These are phyloP conservation scores for Xylariaceae sp. DNA, from an alignment of 2,329 filamentous ascomycete species.

Conservation along the genomic window DNA sequence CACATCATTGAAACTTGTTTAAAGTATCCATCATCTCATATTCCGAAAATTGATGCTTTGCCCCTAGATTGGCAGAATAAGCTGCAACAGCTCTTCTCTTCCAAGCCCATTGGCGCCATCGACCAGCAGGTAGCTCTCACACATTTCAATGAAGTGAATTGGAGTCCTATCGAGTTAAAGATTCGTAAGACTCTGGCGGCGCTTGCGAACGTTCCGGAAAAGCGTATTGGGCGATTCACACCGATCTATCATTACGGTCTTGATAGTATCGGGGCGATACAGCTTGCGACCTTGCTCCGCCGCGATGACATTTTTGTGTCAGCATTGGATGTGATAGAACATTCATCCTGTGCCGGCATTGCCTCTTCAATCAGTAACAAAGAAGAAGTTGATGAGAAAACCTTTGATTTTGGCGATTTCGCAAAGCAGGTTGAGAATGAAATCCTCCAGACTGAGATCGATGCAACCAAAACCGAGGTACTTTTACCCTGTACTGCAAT, in stretches of 20 bases:
- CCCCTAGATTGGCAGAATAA: slow-evolving; percentile 17
- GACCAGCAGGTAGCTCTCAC: background rate
- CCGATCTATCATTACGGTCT: slow-evolving; percentile 86
- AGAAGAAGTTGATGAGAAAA: background rate
- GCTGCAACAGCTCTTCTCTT: slow-evolving; percentile 21
- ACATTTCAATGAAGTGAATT: slow-evolving; percentile 12
- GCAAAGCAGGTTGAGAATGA: slow-evolving; percentile 28
- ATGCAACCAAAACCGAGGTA: slow-evolving; percentile 39
- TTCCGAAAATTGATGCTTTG: slow-evolving; percentile 16
- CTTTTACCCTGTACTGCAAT: slow-evolving; percentile 75
- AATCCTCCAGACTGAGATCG: slow-evolving; percentile 21
- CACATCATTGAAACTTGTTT: slow-evolving; percentile 26
- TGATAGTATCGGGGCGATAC: slow-evolving; percentile 83
- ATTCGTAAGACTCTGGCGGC: slow-evolving; percentile 55
- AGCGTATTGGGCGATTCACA: slow-evolving; percentile 54
- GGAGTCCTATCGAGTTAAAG: slow-evolving; percentile 40
- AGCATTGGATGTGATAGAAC: slow-evolving; percentile 71
- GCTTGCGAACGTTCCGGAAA: slow-evolving; percentile 50
- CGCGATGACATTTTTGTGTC: slow-evolving; percentile 54
- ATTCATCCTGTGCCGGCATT: slow-evolving; percentile 42
- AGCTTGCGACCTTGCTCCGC: slow-evolving; percentile 67
- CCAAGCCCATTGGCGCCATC: background rate
- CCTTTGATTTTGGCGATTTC: slow-evolving; percentile 42
- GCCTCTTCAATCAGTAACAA: slow-evolving; percentile 14
- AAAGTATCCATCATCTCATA: slow-evolving; percentile 29